Evolutionary conservation across 129 eudicot species (phyloP), one percentile per base, ranked within the genome.

Genomic region (Centaurea solstitialis): DNA sequence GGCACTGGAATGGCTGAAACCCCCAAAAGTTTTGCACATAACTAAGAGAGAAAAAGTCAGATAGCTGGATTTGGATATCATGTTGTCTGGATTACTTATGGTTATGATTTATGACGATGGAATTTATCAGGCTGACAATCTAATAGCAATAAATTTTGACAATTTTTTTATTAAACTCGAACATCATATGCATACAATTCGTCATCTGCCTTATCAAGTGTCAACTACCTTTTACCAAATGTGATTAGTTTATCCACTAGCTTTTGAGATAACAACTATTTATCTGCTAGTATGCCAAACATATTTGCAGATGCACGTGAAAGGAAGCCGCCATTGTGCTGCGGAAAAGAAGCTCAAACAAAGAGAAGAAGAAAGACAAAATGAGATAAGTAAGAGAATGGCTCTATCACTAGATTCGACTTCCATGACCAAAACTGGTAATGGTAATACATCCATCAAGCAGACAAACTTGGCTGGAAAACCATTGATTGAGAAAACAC

Each of bases 301-400:
- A 3, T 15, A 50, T 69, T 43, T 72, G 74, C 88, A 93, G 97
- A 80, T 89, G 70, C 96, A 93, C 82, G 22, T 78, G 47, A 87
- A 87, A 82, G 90, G 88, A 72, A 74, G 77, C 43, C 92, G 96
- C 30, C 97, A 93, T 81, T 79, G 73, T 57, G 88, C 90, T 45
- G 92, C 93, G 28, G 91, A 85, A 83, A 61, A 61, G 72, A 89
- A 45, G 84, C 84, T 61, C 9, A 93, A 84, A 85, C 92, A 87
- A 75, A 85, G 86, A 81, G 95, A 93, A 81, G 79, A 85, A 38
- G 75, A 43, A 22, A 80, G 79, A 70, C 88, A 80, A 75, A 41
- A 87, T 33, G 93, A 87, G 85, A 74, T 84, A 75, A 87, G 76
- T 15, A 90, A 93, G 79, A 89, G 92, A 80, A 79, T 87, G 67